Conservation (phyloP, 495 filamentous ascomycete species). For the Talaromyces wortmannii region DNA sequence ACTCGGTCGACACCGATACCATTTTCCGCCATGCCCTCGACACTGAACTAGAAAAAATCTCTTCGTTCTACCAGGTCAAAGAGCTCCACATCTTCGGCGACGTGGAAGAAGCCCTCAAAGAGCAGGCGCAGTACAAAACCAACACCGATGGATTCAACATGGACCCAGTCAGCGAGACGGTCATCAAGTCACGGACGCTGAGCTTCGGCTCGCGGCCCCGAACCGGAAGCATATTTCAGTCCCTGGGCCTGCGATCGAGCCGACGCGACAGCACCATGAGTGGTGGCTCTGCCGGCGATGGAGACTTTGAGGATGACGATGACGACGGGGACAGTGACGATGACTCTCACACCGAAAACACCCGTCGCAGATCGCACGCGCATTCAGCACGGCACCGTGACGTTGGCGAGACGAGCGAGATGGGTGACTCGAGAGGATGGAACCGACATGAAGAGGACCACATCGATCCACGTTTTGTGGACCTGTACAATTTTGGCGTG, state of each 20-base stretch:
- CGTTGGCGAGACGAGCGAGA: constrained; percentile 27
- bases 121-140: constrained; percentile 64
- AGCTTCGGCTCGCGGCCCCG: constrained; percentile 35
- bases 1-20: constrained; percentile 58
- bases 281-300: constrained; percentile 34
- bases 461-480: constrained; percentile 60
- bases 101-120: constrained; percentile 65
- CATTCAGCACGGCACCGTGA: background rate
- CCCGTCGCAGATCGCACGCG: constrained; percentile 14
- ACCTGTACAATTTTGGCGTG: constrained; percentile 72
- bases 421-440: constrained; percentile 25
- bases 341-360: constrained; percentile 12
- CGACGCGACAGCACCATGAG: constrained; percentile 45
- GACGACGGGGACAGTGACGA: constrained; percentile 53
- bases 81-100: constrained; percentile 79
- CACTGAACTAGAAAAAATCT: constrained; percentile 87
- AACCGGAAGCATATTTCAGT: constrained; percentile 37
- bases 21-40: constrained; percentile 78
- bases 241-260: constrained; percentile 28
- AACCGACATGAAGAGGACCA: constrained; percentile 53
- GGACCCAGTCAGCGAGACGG: constrained; percentile 43
- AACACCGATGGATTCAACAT: constrained; percentile 52
- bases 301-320: constrained; percentile 60
- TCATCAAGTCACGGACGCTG: constrained; percentile 32
- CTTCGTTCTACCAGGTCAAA: constrained; percentile 80